These are phyloP conservation scores for Globisporangium mamillatum DNA, from an alignment of 352 stramenopile species.

Conservation along the genomic window DNA sequence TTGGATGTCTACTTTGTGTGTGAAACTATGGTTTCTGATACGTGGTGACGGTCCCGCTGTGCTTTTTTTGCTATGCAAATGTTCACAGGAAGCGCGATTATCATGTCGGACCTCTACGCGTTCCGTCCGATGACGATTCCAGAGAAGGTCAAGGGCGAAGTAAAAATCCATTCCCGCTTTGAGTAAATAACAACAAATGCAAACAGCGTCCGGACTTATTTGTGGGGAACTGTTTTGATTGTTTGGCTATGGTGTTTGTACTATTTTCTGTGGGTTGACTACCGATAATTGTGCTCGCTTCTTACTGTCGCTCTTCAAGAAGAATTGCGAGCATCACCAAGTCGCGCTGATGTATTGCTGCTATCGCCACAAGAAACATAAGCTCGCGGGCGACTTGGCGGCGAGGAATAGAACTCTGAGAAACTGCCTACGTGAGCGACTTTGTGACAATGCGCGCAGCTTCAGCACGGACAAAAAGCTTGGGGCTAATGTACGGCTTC, in stretches of 20 bases:
- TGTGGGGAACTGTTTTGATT: neutral
- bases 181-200: conserved; percentile 27
- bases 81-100: conserved; percentile 26
- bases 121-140: conserved; percentile 53
- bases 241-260: neutral
- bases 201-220: neutral
- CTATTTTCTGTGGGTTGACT: neutral
- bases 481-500: conserved; percentile 78
- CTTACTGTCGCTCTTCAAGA: neutral
- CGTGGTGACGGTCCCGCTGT: neutral
- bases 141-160: conserved; percentile 35
- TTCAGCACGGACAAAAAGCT: conserved; percentile 82
- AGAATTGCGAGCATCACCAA: neutral
- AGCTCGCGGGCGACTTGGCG: neutral
- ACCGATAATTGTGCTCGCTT: neutral
- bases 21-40: neutral
- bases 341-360: neutral
- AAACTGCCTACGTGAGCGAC: conserved; percentile 42
- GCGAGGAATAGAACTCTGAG: neutral
- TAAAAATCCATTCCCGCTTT: conserved; percentile 73
- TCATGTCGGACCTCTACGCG: conserved; percentile 76
- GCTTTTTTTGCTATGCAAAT: neutral
- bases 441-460: conserved; percentile 83
- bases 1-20: neutral
- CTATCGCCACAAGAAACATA: neutral